A percentile compares a stretch with the other conserved stretches of the same genome.
phyloP scores from a whole-genome alignment of 73 alveolate genomes.

The Paraurostyla sp. region DNA sequence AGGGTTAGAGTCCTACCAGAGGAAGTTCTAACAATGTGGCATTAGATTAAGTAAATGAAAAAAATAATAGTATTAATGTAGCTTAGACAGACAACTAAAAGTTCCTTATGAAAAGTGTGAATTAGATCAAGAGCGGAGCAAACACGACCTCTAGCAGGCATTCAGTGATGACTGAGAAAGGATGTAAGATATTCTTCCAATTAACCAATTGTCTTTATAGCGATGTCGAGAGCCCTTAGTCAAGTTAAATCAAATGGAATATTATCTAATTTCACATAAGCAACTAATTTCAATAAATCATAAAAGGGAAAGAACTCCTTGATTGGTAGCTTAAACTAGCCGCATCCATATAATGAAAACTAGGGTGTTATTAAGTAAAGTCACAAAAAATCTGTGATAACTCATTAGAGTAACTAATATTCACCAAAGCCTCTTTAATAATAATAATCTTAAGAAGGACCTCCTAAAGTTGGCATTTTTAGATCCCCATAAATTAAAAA shows the following conservation, averaged over 20 bases:
- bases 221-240: neutral
- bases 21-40: neutral
- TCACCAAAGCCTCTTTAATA: constrained; percentile 47
- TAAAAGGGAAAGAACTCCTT: constrained; percentile 16
- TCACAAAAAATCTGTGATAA: constrained; percentile 26
- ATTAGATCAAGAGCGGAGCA: too few relatives aligned
- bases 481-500: constrained; percentile 19
- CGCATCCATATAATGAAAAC: too few relatives aligned
- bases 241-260: neutral
- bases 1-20: constrained; percentile 9
- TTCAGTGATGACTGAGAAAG: neutral
- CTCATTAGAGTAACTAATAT: neutral
- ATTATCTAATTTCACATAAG: neutral
- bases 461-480: neutral
- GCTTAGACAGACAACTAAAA: too few relatives aligned
- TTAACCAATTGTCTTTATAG: too few relatives aligned
- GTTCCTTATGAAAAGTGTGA: too few relatives aligned
- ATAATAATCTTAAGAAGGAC: too few relatives aligned
- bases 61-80: neutral
- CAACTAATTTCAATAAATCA: constrained; percentile 18
- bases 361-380: neutral
- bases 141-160: neutral
- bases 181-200: constrained; percentile 27
- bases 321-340: too few relatives aligned
- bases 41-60: neutral